A percentile compares a stretch with the other conserved stretches of the same genome.
Conservation (phyloP, 164 flowering plant species). For the Magnolia officinalis region DNA sequence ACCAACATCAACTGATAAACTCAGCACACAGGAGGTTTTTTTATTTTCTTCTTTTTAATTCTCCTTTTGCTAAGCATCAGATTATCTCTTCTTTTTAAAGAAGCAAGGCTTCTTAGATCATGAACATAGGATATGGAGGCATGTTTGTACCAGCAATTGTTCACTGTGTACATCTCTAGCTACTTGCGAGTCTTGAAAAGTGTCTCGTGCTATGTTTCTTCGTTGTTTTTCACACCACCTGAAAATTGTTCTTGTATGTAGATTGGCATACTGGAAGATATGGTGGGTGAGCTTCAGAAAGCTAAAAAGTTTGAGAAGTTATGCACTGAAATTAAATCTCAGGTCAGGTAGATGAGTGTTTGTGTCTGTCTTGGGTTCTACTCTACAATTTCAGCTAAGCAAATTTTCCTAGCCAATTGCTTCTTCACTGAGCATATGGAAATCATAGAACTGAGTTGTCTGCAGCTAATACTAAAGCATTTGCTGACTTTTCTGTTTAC, state of each 20-base stretch:
- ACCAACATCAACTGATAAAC: slow-evolving; percentile 36
- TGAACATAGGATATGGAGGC: not conserved
- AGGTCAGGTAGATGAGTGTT: slow-evolving; percentile 38
- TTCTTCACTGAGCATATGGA: not conserved
- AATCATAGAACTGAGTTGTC: not conserved
- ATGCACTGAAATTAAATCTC: slow-evolving; percentile 35
- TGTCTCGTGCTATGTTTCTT: not conserved
- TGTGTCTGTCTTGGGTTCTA: not conserved
- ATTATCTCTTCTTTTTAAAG: not conserved
- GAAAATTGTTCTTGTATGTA: slow-evolving; percentile 18
- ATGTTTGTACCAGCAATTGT: not conserved
- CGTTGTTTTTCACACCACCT: not conserved
- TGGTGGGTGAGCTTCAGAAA: slow-evolving; percentile 43
- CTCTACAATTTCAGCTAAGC: not conserved
- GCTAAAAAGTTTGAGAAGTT: slow-evolving; percentile 38
- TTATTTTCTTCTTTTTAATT: not conserved
- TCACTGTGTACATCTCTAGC: not conserved
- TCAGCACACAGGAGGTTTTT: slow-evolving; percentile 42
- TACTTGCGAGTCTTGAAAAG: not conserved
- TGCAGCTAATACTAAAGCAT: not conserved
- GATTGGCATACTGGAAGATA: slow-evolving; percentile 60
- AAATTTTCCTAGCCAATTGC: not conserved
- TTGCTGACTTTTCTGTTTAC: slow-evolving; percentile 15
- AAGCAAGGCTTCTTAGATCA: not conserved
- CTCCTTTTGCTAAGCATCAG: not conserved